Evolutionary conservation across 805 yeast species (phyloP).

Genomic region (Kluyveromyces dobzhanskii): DNA sequence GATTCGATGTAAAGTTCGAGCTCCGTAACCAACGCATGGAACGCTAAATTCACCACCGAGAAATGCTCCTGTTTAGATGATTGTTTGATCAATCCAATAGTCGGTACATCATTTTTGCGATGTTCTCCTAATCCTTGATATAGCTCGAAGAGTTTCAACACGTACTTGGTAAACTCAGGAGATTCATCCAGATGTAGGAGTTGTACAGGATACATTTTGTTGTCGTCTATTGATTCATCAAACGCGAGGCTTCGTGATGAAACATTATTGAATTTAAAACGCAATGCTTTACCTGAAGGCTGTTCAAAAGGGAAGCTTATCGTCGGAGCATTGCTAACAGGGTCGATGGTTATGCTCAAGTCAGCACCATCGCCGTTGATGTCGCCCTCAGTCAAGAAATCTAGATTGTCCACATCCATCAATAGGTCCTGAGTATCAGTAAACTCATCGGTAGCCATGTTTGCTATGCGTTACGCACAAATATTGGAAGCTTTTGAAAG

Average conservation of each 20-base stretch:
- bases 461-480: too few relatives aligned
- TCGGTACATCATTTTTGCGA: slow-evolving; percentile 33
- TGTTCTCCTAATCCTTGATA: slow-evolving; percentile 44
- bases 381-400: slow-evolving; percentile 13
- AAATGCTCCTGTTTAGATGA: slow-evolving; percentile 30
- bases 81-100: slow-evolving; percentile 32
- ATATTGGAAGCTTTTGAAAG: too few relatives aligned
- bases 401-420: slow-evolving; percentile 24
- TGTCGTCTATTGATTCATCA: slow-evolving; percentile 33
- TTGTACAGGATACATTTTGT: slow-evolving; percentile 35
- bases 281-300: slow-evolving; percentile 28
- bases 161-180: slow-evolving; percentile 37
- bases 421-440: slow-evolving; percentile 9
- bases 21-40: slow-evolving; percentile 28
- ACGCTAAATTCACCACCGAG: slow-evolving; percentile 30
- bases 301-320: slow-evolving; percentile 5
- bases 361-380: slow-evolving; percentile 16
- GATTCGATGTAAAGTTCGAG: slow-evolving; percentile 27
- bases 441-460: neutral
- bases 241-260: slow-evolving; percentile 35
- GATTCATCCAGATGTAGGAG: slow-evolving; percentile 35
- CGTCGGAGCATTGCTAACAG: slow-evolving; percentile 17
- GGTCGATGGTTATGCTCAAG: slow-evolving; percentile 15
- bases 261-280: slow-evolving; percentile 40
- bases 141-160: slow-evolving; percentile 42